Conservation (phyloP, 2,329 filamentous ascomycete species). For the Leptographium lundbergii region DNA sequence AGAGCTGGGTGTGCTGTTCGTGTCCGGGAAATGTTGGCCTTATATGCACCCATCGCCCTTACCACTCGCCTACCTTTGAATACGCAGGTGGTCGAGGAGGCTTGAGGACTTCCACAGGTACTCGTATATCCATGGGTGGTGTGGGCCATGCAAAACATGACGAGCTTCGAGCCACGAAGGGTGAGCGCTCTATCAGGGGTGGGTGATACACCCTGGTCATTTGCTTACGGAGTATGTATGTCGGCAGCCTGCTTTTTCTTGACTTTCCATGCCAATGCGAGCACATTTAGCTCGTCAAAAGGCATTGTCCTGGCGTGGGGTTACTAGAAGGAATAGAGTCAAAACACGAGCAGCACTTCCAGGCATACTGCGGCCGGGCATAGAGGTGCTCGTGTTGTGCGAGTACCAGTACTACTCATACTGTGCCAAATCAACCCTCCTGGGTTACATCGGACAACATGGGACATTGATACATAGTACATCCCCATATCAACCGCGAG, state of each 20-base stretch:
- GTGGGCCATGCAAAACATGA: not conserved
- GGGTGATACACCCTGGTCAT: not conserved
- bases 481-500: too few species aligned
- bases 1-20: not conserved
- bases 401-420: not conserved
- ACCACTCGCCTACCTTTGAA: not conserved
- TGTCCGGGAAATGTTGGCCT: not conserved
- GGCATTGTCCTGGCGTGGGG: not conserved
- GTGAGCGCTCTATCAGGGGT: not conserved
- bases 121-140: not conserved
- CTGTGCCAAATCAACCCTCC: too few species aligned
- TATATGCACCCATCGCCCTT: not conserved
- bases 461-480: too few species aligned
- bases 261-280: not conserved
- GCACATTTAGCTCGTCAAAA: not conserved
- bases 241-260: too few species aligned
- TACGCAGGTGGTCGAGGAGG: not conserved
- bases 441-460: too few species aligned
- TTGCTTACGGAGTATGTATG: not conserved
- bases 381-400: not conserved
- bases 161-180: not conserved
- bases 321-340: too few species aligned
- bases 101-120: not conserved
- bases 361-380: not conserved
- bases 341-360: too few species aligned